phyloP scores from a whole-genome alignment of 2,329 filamentous ascomycete genomes.

The Aspergillus sp. region DNA sequence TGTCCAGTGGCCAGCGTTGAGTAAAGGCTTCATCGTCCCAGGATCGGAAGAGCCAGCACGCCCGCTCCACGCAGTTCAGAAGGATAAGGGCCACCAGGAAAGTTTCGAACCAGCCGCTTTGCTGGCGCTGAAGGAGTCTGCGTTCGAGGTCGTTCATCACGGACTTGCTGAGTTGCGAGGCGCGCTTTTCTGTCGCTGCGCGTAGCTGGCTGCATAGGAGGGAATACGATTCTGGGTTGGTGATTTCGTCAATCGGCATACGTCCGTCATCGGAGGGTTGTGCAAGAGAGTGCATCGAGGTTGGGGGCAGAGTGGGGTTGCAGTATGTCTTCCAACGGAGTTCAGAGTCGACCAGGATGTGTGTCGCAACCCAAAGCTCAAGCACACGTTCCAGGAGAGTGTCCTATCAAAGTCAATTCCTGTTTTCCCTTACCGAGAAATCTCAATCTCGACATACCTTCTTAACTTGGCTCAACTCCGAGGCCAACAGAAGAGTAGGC shows the following conservation, averaged over 20 bases:
- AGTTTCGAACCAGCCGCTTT: constrained; percentile 52
- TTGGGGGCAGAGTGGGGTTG: constrained; percentile 36
- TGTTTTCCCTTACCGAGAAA: constrained; percentile 3
- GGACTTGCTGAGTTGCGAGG: constrained; percentile 45
- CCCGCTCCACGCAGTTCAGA: constrained; percentile 53
- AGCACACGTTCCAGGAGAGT: constrained; percentile 45
- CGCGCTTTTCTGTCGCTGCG: constrained; percentile 50
- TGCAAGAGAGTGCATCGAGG: constrained; percentile 30
- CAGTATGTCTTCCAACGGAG: constrained; percentile 45
- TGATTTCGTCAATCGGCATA: constrained; percentile 33
- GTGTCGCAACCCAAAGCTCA: constrained; percentile 52
- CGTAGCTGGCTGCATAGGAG: constrained; percentile 50
- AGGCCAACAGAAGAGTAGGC: constrained; percentile 39
- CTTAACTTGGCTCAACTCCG: constrained; percentile 32
- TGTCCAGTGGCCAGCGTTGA: constrained; percentile 49
- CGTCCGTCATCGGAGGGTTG: constrained; percentile 35
- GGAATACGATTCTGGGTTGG: constrained; percentile 40
- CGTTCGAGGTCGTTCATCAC: constrained; percentile 56
- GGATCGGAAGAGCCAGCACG: constrained; percentile 51
- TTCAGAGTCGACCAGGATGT: constrained; percentile 46
- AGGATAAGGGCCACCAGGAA: constrained; percentile 55
- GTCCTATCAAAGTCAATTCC: constrained; percentile 27
- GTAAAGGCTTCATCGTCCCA: constrained; percentile 42
- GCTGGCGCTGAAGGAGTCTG: constrained; percentile 52
- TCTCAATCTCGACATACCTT: constrained; percentile 21